phyloP scores from a whole-genome alignment of 2,329 filamentous ascomycete species.

The Hypoxylon sp. region DNA sequence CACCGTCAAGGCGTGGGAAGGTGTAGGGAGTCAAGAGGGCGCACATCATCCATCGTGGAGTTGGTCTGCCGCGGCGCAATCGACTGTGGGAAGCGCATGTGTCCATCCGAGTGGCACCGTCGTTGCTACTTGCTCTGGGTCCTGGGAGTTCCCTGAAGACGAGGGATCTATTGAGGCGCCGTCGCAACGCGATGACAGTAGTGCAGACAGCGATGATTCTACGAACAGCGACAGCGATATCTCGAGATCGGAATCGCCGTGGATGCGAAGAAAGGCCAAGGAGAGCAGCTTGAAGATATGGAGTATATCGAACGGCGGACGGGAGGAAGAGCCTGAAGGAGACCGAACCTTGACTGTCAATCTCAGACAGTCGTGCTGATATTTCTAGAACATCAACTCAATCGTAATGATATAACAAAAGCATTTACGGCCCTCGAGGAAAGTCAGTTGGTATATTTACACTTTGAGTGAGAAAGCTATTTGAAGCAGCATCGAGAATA shows the following conservation, averaged over 20 bases:
- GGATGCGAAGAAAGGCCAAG: constrained; percentile 45
- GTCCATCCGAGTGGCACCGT: constrained; percentile 65
- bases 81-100: constrained; percentile 59
- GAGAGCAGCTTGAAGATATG: constrained; percentile 59
- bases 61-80: constrained; percentile 56
- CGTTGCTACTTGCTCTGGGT: constrained; percentile 64
- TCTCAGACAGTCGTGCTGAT: too few relatives aligned
- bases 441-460: too few relatives aligned
- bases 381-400: too few relatives aligned
- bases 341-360: neutral
- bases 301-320: constrained; percentile 45
- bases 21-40: constrained; percentile 59
- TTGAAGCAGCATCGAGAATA: too few relatives aligned
- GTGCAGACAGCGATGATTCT: neutral
- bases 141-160: constrained; percentile 53
- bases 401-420: too few relatives aligned
- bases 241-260: constrained; percentile 9
- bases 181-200: constrained; percentile 9
- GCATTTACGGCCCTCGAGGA: too few relatives aligned
- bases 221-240: constrained; percentile 14
- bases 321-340: constrained; percentile 9
- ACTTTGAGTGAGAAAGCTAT: too few relatives aligned
- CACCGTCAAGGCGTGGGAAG: constrained; percentile 65
- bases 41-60: constrained; percentile 56
- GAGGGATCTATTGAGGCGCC: constrained; percentile 1